These are phyloP conservation scores for Leccinellum rugosiceps DNA, from an alignment of 768 basidiomycete species.

Conservation along the genomic window DNA sequence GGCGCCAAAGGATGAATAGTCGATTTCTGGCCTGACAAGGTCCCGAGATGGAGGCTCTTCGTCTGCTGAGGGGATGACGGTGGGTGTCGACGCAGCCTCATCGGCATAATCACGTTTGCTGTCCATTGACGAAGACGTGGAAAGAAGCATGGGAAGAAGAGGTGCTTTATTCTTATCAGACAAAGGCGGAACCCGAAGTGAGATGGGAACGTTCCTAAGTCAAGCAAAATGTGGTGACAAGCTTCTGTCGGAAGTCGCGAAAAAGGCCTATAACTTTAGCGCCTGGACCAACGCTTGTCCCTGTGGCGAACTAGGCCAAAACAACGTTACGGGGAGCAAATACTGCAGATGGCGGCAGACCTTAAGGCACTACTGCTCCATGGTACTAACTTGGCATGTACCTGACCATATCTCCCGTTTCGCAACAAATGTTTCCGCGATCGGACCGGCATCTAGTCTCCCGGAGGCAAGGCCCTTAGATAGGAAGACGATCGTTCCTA, in stretches of 20 bases:
- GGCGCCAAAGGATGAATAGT: conserved; percentile 55
- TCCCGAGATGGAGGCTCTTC: neutral
- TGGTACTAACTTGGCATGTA: neutral
- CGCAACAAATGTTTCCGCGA: neutral
- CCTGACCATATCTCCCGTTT: neutral
- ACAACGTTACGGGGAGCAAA: neutral
- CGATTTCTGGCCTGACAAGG: conserved; percentile 53
- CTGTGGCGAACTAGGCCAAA: neutral
- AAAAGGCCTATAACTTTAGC: neutral
- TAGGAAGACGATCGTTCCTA: no score
- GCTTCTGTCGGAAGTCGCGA: conserved; percentile 8
- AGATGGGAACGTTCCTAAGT: conserved; percentile 8
- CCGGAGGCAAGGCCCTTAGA: no score
- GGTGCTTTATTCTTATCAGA: conserved; percentile 11
- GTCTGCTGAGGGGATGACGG: neutral
- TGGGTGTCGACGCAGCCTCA: conserved; percentile 1
- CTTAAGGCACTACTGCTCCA: neutral
- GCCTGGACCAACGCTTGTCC: neutral
- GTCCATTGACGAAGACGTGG: conserved; percentile 23
- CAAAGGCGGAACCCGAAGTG: neutral
- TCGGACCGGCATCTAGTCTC: neutral
- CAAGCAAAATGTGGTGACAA: conserved; percentile 9
- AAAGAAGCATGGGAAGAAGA: neutral
- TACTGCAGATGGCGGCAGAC: neutral
- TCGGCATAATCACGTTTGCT: conserved; percentile 22